Evolutionary conservation across 352 stramenopile species (phyloP).

Genomic region (Phytophthora hybrid): DNA sequence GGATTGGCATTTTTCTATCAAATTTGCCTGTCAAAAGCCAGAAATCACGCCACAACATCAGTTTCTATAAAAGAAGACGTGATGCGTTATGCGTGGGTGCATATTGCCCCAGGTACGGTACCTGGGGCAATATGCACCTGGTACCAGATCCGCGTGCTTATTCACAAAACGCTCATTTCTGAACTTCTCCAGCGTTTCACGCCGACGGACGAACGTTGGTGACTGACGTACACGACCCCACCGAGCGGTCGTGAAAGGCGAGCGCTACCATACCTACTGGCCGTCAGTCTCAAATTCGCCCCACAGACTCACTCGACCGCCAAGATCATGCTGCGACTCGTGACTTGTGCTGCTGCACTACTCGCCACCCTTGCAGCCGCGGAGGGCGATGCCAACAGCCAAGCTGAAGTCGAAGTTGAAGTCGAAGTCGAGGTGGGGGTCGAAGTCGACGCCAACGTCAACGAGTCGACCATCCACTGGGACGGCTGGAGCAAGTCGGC

Average conservation of each 20-base stretch:
- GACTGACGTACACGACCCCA: not conserved
- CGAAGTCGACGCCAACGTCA: not conserved
- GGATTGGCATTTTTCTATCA: no score
- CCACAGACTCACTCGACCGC: not conserved
- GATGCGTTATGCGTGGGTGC: no score
- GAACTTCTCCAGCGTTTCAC: not conserved
- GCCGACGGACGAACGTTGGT: no score
- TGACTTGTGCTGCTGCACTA: constrained; percentile 5
- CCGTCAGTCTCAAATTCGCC: constrained; percentile 18
- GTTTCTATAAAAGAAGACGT: no score
- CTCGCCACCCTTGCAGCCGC: not conserved
- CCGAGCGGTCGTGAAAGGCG: not conserved
- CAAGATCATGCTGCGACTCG: constrained; percentile 14
- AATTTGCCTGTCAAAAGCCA: no score
- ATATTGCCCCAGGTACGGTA: no score
- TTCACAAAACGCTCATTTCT: not conserved
- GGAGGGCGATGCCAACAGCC: not conserved
- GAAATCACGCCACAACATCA: no score
- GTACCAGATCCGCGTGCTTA: no score
- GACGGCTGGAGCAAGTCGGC: constrained; percentile 32
- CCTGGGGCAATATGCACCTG: no score
- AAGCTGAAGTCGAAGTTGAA: not conserved
- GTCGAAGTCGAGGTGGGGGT: not conserved
- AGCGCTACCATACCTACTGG: not conserved
- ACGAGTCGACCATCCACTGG: constrained; percentile 29